A percentile compares a stretch with the other conserved stretches of the same genome.
Conservation (phyloP, 148 eudicot genomes). For the Beta vulgaris region DNA sequence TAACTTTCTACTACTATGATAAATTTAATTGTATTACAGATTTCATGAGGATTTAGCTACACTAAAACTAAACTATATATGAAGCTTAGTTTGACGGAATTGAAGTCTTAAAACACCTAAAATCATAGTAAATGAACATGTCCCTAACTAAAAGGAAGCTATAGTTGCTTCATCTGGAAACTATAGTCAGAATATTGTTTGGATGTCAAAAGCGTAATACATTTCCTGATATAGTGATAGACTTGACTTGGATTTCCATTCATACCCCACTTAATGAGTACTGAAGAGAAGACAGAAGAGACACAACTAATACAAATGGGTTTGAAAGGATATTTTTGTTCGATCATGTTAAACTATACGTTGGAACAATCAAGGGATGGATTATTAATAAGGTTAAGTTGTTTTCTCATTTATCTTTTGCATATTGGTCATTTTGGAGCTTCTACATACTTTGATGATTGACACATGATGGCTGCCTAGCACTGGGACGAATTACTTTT, state of each 20-base stretch:
- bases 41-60: no score
- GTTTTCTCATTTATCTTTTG: background rate
- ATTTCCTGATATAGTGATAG: background rate
- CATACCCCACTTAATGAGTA: background rate
- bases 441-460: background rate
- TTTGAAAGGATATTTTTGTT: background rate
- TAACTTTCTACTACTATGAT: no score
- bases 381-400: background rate
- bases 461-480: background rate
- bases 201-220: background rate
- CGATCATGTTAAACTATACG: background rate
- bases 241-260: background rate
- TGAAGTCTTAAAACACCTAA: background rate
- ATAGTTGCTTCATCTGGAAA: background rate
- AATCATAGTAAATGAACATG: background rate
- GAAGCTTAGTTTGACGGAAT: no score
- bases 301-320: background rate
- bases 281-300: background rate
- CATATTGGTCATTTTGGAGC: background rate
- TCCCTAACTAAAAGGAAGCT: background rate
- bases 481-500: background rate
- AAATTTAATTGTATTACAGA: no score
- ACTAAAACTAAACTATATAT: no score
- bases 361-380: background rate
- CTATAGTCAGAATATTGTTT: background rate